Base-by-base conservation (phyloP, 345 rosid genomes). In the Toxicodendron radicans region DNA sequence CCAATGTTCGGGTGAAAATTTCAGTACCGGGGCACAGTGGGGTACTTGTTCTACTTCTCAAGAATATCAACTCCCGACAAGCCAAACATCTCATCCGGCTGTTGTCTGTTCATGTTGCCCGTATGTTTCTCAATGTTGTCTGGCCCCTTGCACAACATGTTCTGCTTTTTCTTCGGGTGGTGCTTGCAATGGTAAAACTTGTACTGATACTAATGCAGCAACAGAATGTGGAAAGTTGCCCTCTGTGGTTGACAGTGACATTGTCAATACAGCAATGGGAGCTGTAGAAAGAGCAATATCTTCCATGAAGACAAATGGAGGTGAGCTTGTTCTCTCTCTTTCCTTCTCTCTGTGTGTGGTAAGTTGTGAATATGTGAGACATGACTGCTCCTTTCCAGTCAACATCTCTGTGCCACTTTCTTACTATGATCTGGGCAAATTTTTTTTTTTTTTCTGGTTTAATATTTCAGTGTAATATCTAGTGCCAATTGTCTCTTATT, bases 211-310 rank as follows among this genome's bases (percentile, higher is more conserved):
- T 57, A 45, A 76, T 75, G 62, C 52, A 27, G 65, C 77, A 24
- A 21, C 10, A 23, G 46, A 24, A 71, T 69, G 70, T 43, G 79
- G 67, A 72, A 65, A 79, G 14, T 32, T 69, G 46, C 14, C 10
- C 6, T 48, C 81, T 18, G 23, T 52, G 2, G 33, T 69, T 4
- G 79, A 76, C 48, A 71, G 14, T 41, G 83, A 78, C 66, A 64
- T 90, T 75, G 72, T 79, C n/a, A 79, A 84, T 73, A 86, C 73
- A 51, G 91, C 85, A 21, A 80, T 89, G 73, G 87, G 77, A 78
- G 90, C 89, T 75, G 87, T 86, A 3, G 83, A 77, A 79, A 85
- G 65, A 81, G 94, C 91, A 43, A 58, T 90, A 49, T 85, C 87
- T 46, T 87, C 89, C 41, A 46, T 78, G 73, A 85, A 79, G 74